A percentile compares a stretch with the other conserved stretches of the same genome.
Conservation (phyloP, 2,329 filamentous ascomycete species). For the Acephala macrosclerotiorum region DNA sequence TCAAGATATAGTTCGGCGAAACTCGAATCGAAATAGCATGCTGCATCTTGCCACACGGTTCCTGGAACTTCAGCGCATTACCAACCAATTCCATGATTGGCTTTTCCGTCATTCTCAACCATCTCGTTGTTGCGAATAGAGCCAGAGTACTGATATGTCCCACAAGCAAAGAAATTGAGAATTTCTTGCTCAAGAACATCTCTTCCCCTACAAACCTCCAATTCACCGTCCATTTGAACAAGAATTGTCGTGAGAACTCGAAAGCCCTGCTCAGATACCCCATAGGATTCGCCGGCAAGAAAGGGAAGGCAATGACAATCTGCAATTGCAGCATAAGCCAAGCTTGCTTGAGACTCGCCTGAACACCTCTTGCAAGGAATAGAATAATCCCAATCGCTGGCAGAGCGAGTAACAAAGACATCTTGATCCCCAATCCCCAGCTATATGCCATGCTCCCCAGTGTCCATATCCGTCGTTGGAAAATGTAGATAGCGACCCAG, state of each 20-base stretch:
- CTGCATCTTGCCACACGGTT: conserved; percentile 50
- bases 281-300: conserved; percentile 67
- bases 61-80: conserved; percentile 39
- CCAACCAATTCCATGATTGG: conserved; percentile 53
- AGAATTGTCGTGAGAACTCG: conserved; percentile 87
- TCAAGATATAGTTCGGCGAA: conserved; percentile 67
- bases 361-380: conserved; percentile 75
- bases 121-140: conserved; percentile 63
- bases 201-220: conserved; percentile 95
- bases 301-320: conserved; percentile 71
- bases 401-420: conserved; percentile 84
- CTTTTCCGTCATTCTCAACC: conserved; percentile 64
- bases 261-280: conserved; percentile 87
- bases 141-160: conserved; percentile 62
- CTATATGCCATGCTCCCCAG: conserved; percentile 77
- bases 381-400: conserved; percentile 82
- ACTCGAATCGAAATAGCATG: conserved; percentile 57
- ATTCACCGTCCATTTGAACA: conserved; percentile 99
- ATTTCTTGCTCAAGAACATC: conserved; percentile 73
- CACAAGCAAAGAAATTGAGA: conserved; percentile 63
- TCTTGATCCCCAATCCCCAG: conserved; percentile 89
- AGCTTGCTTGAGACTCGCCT: conserved; percentile 70
- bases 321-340: conserved; percentile 81
- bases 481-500: conserved; percentile 80
- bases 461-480: conserved; percentile 79